Percentiles rank a stretch among this genome's conserved stretches.
These are phyloP conservation scores for Litchi chinensis DNA, from an alignment of 345 rosid genomes.

Conservation along the genomic window DNA sequence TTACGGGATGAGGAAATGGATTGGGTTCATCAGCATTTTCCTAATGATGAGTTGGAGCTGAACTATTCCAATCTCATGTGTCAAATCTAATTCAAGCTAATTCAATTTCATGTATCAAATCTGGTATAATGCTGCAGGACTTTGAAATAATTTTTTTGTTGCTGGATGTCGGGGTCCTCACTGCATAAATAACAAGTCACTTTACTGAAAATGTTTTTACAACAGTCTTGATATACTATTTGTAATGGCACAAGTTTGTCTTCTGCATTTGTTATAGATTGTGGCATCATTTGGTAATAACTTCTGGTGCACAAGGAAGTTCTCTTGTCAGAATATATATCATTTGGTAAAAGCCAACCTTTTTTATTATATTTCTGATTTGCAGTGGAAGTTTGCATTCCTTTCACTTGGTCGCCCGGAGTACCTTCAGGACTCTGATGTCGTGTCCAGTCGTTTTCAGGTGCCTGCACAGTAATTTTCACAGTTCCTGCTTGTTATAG, in stretches of 20 bases:
- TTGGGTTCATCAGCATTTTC: not conserved
- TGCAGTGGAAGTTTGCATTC: conserved; percentile 95
- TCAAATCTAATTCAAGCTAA: not conserved
- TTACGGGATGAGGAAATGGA: not conserved
- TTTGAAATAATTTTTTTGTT: not conserved
- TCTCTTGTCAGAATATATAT: not conserved
- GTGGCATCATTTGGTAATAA: not conserved
- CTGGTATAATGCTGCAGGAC: not conserved
- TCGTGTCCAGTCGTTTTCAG: conserved; percentile 84
- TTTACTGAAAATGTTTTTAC: not conserved
- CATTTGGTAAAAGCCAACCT: not conserved
- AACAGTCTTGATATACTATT: not conserved
- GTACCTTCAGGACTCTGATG: conserved; percentile 82
- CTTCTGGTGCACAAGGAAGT: not conserved
- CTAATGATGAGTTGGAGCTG: not conserved
- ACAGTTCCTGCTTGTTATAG: not conserved
- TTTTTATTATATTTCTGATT: conserved; percentile 1
- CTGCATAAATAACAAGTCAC: not conserved
- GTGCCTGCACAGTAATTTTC: conserved; percentile 29
- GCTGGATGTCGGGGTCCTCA: not conserved
- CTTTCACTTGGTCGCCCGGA: conserved; percentile 89
- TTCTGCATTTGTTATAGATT: not conserved
- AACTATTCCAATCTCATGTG: not conserved
- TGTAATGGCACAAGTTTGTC: not conserved
- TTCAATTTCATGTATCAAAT: not conserved